These are phyloP conservation scores for Trichoderma breve DNA, from an alignment of 2,329 filamentous ascomycete genomes.

Conservation along the genomic window DNA sequence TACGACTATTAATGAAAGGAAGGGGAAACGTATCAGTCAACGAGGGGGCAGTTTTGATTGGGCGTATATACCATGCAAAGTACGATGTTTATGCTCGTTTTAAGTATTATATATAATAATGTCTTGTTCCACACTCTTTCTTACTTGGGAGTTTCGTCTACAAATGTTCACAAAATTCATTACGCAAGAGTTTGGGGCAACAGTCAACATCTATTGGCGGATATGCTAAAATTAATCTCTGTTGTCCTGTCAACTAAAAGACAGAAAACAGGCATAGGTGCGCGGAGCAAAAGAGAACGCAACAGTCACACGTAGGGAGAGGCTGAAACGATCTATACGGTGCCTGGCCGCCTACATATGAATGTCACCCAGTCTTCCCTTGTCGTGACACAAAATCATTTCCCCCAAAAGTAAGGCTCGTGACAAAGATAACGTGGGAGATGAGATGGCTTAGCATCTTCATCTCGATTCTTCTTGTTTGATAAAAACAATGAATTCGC, in stretches of 20 bases:
- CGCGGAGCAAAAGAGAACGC: not conserved
- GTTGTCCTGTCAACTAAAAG: not conserved
- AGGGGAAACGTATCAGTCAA: not conserved
- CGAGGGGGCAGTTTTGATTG: not conserved
- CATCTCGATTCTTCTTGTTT: conserved; percentile 2
- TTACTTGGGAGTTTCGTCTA: not conserved
- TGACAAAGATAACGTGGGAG: not conserved
- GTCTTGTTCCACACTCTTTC: not conserved
- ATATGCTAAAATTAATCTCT: conserved; percentile 7
- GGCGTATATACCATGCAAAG: conserved; percentile 6
- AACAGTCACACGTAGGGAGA: not conserved
- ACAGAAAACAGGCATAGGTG: not conserved
- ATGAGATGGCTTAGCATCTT: not conserved
- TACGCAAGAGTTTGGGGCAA: not conserved
- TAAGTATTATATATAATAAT: not conserved
- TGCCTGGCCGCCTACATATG: not conserved
- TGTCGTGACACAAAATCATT: not conserved
- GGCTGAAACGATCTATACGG: not conserved
- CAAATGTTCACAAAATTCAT: not conserved
- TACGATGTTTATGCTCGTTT: not conserved
- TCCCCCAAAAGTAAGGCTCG: not conserved
- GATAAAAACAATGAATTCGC: conserved; percentile 11
- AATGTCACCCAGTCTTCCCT: not conserved
- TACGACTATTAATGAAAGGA: conserved; percentile 1
- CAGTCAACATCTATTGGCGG: not conserved